Conservation (phyloP, 352 stramenopile genomes). For the Pythium volutum region DNA sequence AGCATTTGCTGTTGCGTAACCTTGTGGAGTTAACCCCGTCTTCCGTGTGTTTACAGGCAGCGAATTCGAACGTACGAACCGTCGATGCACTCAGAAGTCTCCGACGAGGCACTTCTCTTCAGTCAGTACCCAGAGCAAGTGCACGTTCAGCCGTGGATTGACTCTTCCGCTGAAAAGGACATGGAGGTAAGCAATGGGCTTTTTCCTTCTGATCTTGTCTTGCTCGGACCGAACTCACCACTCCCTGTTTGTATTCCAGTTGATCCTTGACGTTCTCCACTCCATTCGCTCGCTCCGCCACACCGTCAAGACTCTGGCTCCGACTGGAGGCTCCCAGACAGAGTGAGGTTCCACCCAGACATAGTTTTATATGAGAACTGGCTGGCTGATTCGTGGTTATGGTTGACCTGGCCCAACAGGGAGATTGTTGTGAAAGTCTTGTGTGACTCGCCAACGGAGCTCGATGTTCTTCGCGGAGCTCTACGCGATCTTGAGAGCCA, state of each 20-base stretch:
- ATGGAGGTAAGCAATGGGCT: slow-evolving; percentile 19
- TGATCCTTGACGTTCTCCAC: slow-evolving; percentile 89
- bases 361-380: neutral
- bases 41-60: slow-evolving; percentile 28
- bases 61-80: slow-evolving; percentile 58
- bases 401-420: slow-evolving; percentile 3
- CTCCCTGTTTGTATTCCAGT: slow-evolving; percentile 24
- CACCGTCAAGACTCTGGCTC: slow-evolving; percentile 68
- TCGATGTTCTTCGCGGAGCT: slow-evolving; percentile 5
- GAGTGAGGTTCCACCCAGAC: slow-evolving; percentile 7
- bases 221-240: neutral
- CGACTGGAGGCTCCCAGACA: slow-evolving; percentile 28
- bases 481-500: slow-evolving; percentile 22
- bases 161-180: slow-evolving; percentile 13
- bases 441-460: slow-evolving; percentile 3
- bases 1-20: too few species aligned
- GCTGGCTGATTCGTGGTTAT: neutral
- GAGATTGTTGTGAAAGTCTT: slow-evolving; percentile 10
- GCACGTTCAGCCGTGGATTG: slow-evolving; percentile 42
- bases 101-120: slow-evolving; percentile 61
- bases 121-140: slow-evolving; percentile 81
- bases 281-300: slow-evolving; percentile 91
- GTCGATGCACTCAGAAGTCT: slow-evolving; percentile 4
- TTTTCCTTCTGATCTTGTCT: neutral
- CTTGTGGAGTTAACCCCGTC: neutral